Evolutionary conservation across 371 early-diverging fungal genomes (phyloP).

Genomic region (Coemansia sp.): DNA sequence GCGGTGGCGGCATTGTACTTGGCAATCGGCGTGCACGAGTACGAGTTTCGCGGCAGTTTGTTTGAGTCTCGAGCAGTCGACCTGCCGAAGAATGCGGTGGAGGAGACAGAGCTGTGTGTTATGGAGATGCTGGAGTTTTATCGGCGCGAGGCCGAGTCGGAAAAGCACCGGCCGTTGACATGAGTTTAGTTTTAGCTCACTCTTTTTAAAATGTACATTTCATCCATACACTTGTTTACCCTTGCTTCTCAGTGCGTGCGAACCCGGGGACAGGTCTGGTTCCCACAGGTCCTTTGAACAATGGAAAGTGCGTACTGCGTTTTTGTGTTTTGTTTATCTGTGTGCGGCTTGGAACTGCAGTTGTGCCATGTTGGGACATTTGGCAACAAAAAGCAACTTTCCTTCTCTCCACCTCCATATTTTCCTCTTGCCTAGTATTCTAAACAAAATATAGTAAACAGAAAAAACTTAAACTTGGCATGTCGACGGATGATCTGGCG

Average conservation of each 20-base stretch:
- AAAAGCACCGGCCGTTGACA: constrained; percentile 16
- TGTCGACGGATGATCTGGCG: constrained; percentile 32
- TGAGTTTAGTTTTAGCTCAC: constrained; percentile 3
- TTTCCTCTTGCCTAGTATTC: neutral
- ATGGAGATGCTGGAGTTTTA: constrained; percentile 48
- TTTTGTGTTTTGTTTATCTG: constrained; percentile 1
- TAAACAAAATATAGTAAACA: neutral
- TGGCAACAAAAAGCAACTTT: neutral
- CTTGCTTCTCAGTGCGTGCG: neutral
- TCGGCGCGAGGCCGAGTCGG: constrained; percentile 33
- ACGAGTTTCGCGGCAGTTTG: constrained; percentile 7
- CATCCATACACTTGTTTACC: neutral
- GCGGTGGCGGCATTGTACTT: constrained; percentile 51
- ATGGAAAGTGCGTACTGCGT: constrained; percentile 1
- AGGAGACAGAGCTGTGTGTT: constrained; percentile 23
- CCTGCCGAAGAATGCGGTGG: constrained; percentile 14
- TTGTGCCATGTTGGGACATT: neutral
- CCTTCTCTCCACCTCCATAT: neutral
- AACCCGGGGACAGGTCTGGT: neutral
- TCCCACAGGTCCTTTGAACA: neutral
- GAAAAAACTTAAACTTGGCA: neutral
- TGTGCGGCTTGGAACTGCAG: neutral
- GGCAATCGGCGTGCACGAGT: constrained; percentile 33
- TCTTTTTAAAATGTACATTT: neutral
- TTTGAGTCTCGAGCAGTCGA: constrained; percentile 20